A percentile compares a stretch with the other conserved stretches of the same genome.
phyloP scores from a whole-genome alignment of 2,329 filamentous ascomycete species.

The Diaporthe ilicicola region DNA sequence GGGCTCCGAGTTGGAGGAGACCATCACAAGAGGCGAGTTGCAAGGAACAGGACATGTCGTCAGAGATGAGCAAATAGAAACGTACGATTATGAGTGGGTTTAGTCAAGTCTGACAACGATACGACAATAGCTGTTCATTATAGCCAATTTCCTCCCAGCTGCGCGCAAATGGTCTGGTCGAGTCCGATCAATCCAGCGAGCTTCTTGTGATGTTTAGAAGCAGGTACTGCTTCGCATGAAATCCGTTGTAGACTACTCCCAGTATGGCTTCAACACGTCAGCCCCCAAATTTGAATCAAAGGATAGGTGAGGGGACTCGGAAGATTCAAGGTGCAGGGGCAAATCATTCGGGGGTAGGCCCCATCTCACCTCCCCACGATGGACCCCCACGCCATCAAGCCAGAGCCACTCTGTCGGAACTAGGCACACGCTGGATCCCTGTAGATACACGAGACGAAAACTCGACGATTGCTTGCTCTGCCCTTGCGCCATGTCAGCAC shows the following conservation, averaged over 20 bases:
- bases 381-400: constrained; percentile 32
- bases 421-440: constrained; percentile 11
- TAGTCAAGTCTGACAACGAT: not conserved
- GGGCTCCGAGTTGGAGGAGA: not conserved
- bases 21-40: not conserved
- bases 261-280: not conserved
- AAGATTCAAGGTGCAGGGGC: constrained; percentile 1
- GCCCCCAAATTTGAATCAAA: not conserved
- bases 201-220: not conserved
- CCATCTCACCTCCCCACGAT: constrained; percentile 23
- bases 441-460: not conserved
- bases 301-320: not conserved
- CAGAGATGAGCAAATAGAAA: constrained; percentile 30
- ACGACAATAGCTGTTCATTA: not conserved
- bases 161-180: not conserved
- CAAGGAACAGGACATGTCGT: not conserved
- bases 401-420: constrained; percentile 34
- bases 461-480: not conserved
- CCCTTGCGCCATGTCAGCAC: not conserved
- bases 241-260: not conserved
- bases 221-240: not conserved
- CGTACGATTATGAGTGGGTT: constrained; percentile 20
- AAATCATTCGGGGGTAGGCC: not conserved
- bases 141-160: not conserved
- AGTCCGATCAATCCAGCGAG: not conserved